Evolutionary conservation across 2,329 filamentous ascomycete species (phyloP).

Genomic region (Grosmannia huntii): DNA sequence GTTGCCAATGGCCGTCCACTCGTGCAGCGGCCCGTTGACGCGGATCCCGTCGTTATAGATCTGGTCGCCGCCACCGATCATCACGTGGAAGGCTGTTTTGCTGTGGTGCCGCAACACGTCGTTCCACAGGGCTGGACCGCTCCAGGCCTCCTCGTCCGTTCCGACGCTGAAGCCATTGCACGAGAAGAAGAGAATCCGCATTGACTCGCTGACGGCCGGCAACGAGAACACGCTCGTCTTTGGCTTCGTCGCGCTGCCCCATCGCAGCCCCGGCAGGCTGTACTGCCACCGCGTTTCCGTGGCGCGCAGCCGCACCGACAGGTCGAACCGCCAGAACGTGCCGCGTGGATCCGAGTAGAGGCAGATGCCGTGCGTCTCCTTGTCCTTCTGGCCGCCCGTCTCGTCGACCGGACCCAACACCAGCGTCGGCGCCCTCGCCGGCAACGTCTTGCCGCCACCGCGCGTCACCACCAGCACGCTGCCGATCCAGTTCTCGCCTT

Average conservation of each 20-base stretch:
- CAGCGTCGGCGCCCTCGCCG: conserved; percentile 42
- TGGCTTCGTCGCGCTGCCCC: conserved; percentile 37
- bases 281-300: conserved; percentile 71
- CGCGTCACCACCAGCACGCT: conserved; percentile 74
- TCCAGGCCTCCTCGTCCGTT: conserved; percentile 74
- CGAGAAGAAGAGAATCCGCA: conserved; percentile 98
- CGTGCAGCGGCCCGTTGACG: conserved; percentile 66
- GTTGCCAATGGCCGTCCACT: conserved; percentile 75
- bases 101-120: conserved; percentile 78
- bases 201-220: conserved; percentile 68
- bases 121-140: conserved; percentile 87
- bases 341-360: conserved; percentile 52
- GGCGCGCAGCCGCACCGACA: conserved; percentile 61
- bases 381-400: too few species aligned
- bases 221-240: conserved; percentile 67
- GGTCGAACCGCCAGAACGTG: conserved; percentile 90
- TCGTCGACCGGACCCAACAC: conserved; percentile 27
- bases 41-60: conserved; percentile 93
- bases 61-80: conserved; percentile 90
- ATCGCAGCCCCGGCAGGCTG: conserved; percentile 50
- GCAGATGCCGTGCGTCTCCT: conserved; percentile 37
- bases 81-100: conserved; percentile 79
- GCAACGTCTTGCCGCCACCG: conserved; percentile 50
- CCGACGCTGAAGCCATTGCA: conserved; percentile 93
- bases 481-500: conserved; percentile 60